Evolutionary conservation across 2,329 filamentous ascomycete genomes (phyloP).

Genomic region (Hymenoscyphus scutula): DNA sequence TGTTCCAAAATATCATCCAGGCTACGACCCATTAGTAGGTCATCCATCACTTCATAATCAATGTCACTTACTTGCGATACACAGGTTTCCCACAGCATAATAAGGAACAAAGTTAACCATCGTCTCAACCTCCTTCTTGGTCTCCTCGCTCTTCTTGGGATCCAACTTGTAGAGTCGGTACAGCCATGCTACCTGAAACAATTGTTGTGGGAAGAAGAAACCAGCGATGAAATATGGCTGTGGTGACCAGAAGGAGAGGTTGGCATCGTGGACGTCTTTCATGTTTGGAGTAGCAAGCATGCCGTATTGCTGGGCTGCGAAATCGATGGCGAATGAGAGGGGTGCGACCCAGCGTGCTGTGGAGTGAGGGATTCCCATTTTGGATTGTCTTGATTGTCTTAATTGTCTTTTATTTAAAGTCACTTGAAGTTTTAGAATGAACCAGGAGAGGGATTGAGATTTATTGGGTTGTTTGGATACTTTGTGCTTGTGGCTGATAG

Average conservation of each 20-base stretch:
- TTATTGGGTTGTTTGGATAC: background rate
- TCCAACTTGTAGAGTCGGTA: conserved; percentile 53
- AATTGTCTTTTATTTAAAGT: background rate
- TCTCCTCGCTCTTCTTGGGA: conserved; percentile 38
- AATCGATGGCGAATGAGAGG: conserved; percentile 53
- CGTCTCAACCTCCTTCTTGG: conserved; percentile 42
- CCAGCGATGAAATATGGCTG: conserved; percentile 57
- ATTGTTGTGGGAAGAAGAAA: conserved; percentile 61
- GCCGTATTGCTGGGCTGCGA: conserved; percentile 58
- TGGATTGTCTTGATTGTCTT: background rate
- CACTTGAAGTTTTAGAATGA: background rate
- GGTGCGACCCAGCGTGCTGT: conserved; percentile 55
- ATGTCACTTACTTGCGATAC: conserved; percentile 51
- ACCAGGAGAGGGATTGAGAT: background rate
- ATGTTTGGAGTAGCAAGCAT: conserved; percentile 56
- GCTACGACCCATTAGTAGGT: conserved; percentile 31
- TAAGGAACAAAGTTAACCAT: conserved; percentile 55
- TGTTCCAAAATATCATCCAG: conserved; percentile 64
- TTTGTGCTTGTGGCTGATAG: background rate
- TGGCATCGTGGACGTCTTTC: conserved; percentile 56
- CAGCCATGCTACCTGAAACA: conserved; percentile 57
- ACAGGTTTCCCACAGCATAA: conserved; percentile 55
- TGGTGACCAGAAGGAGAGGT: conserved; percentile 57
- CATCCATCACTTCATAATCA: background rate
- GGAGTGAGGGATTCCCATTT: conserved; percentile 52